A percentile compares a stretch with the other conserved stretches of the same genome.
These are phyloP conservation scores for Cladosporium sp. DNA, from an alignment of 2,329 filamentous ascomycete species.

Conservation along the genomic window DNA sequence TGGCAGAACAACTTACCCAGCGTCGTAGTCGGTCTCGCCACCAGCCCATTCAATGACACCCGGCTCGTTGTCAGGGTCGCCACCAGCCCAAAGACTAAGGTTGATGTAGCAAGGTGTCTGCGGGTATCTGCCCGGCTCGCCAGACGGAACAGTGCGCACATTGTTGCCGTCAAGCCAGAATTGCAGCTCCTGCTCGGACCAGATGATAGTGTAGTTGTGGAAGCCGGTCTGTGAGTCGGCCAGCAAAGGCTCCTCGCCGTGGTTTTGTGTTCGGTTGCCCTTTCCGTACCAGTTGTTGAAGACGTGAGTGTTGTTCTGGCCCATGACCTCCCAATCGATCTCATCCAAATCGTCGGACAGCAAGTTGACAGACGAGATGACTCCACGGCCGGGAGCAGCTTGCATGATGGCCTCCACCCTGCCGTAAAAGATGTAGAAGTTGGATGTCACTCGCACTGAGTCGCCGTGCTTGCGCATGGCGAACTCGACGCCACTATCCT, in stretches of 20 bases:
- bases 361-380: conserved; percentile 80
- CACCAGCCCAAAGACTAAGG: conserved; percentile 81
- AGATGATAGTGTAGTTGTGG: conserved; percentile 71
- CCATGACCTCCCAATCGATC: conserved; percentile 83
- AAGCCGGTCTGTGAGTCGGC: conserved; percentile 57
- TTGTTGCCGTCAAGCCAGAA: conserved; percentile 69
- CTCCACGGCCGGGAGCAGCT: conserved; percentile 70
- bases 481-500: conserved; percentile 63
- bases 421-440: conserved; percentile 86
- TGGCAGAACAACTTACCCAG: conserved; percentile 27
- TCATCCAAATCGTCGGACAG: conserved; percentile 84
- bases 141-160: conserved; percentile 61
- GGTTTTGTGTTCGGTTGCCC: conserved; percentile 63
- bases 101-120: conserved; percentile 74
- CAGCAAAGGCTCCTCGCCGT: conserved; percentile 63
- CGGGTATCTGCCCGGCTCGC: conserved; percentile 53
- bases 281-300: conserved; percentile 78
- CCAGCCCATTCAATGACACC: conserved; percentile 43
- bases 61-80: conserved; percentile 65
- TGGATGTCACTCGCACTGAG: conserved; percentile 74
- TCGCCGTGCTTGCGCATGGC: conserved; percentile 69
- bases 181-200: conserved; percentile 66
- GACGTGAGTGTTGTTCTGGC: conserved; percentile 61
- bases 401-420: conserved; percentile 76
- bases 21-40: conserved; percentile 35